These are phyloP conservation scores for Clathrus columnatus DNA, from an alignment of 768 basidiomycete species.

Conservation along the genomic window DNA sequence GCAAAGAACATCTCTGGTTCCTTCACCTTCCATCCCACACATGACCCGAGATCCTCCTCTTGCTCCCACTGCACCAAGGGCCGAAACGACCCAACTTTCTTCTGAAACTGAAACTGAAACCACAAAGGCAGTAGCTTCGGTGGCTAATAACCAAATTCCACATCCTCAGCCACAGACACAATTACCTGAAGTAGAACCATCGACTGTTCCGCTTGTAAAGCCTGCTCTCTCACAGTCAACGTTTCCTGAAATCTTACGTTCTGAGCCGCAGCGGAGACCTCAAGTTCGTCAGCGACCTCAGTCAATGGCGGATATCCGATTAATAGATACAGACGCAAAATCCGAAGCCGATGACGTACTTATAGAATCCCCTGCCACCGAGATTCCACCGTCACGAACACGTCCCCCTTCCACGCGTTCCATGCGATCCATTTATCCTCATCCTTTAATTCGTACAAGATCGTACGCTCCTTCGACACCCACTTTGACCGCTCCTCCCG, in stretches of 20 bases:
- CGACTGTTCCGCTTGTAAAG: background rate
- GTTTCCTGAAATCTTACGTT: background rate
- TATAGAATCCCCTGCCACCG: background rate
- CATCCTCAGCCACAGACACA: background rate
- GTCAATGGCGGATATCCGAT: constrained; percentile 1
- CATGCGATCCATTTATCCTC: constrained; percentile 40
- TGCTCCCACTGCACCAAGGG: background rate
- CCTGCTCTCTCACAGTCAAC: background rate
- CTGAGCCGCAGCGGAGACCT: background rate
- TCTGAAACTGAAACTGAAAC: background rate
- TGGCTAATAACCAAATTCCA: background rate
- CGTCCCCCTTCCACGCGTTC: background rate
- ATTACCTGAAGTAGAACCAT: background rate
- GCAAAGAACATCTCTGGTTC: background rate
- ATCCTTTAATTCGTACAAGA: constrained; percentile 69
- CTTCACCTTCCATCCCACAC: background rate
- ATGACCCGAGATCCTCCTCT: background rate
- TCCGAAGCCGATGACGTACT: background rate
- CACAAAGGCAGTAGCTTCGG: background rate
- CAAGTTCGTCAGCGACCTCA: background rate
- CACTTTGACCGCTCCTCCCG: constrained; percentile 35
- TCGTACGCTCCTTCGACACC: constrained; percentile 48
- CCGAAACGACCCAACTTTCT: background rate
- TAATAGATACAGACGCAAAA: constrained; percentile 1
- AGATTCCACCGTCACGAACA: background rate